Percentiles rank a stretch among this genome's conserved stretches.
phyloP scores from a whole-genome alignment of 495 filamentous ascomycete species.

The Penicillium crystallinum region DNA sequence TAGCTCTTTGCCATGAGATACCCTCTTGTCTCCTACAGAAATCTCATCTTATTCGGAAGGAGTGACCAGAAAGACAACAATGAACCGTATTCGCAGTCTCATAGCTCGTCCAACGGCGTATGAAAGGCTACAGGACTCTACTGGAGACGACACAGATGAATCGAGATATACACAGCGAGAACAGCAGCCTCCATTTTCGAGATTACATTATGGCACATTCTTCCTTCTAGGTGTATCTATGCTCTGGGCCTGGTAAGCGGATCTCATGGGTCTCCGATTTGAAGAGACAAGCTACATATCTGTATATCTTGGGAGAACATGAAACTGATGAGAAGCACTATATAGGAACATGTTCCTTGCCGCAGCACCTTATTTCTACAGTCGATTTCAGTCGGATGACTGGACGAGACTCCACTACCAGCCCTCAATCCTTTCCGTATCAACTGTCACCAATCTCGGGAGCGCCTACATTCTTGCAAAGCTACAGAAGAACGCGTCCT shows the following conservation, averaged over 20 bases:
- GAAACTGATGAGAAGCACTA: background rate
- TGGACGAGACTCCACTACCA: conserved; percentile 79
- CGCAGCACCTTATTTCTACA: conserved; percentile 86
- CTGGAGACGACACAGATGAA: conserved; percentile 30
- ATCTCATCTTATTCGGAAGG: too few relatives aligned
- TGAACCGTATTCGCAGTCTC: conserved; percentile 47
- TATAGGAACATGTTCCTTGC: conserved; percentile 97
- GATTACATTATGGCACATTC: conserved; percentile 81
- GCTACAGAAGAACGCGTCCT: conserved; percentile 72
- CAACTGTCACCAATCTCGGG: conserved; percentile 71
- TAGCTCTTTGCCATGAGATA: background rate
- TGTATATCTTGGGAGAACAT: conserved; percentile 2
- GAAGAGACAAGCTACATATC: background rate
- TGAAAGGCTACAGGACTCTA: conserved; percentile 49
- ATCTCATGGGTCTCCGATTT: background rate
- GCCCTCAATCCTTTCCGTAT: conserved; percentile 75
- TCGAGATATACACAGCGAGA: conserved; percentile 6
- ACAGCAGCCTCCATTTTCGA: conserved; percentile 52
- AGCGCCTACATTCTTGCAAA: conserved; percentile 70
- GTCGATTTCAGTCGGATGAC: conserved; percentile 65
- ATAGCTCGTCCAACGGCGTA: conserved; percentile 49
- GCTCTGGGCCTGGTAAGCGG: conserved; percentile 90
- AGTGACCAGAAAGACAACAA: conserved; percentile 1
- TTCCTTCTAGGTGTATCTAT: conserved; percentile 83
- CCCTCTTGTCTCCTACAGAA: background rate